Evolutionary conservation across 1,284 basidiomycete species (phyloP), one percentile per base, ranked within the genome.

Genomic region (Prillingera fragicola): DNA sequence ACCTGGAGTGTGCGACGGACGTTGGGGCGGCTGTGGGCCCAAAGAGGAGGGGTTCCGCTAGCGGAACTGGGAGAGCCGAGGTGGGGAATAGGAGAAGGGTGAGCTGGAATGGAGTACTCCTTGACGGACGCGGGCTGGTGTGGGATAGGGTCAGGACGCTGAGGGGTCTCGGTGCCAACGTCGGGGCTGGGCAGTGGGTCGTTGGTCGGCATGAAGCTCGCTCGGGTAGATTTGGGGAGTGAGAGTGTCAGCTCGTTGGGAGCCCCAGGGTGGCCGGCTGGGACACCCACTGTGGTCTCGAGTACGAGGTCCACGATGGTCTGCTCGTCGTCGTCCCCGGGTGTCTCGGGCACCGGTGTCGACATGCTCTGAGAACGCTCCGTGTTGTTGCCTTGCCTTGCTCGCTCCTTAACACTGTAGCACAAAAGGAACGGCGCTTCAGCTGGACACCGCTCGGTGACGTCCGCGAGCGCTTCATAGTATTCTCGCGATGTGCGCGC

Each of bases 391-490:
- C 13, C 3, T 32, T 24, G 19, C 18, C 13, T 28, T 38, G 23
- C 7, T 7, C 21, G 14, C n/a, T 31, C 29, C 4, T n/a, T 15
- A 17, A 56, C 43, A 17, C 52, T 51, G 42, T 60, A 60, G 43
- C 45, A 49, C 29, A 58, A 38, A 15, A 45, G 32, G 26, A 60
- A 60, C 12, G 59, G 59, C 10, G 51, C 48, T 21, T 60, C 59
- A n/a, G 38, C 39, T 2, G 54, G 21, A 23, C 54, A 56, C 18
- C 31, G 25, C 40, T 41, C 49, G 2, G 58, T 24, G 0, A 49
- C 55, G 3, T 44, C 43, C 0, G 35, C 38, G n/a, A 60, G 45
- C 4, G 38, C 44, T 4, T 45, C 34, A 33, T 33, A 57, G 23
- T 45, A 54, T 6, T 53, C 51, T 0, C 24, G 19, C 22, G 27